Conservation (phyloP, 1,284 basidiomycete genomes). For the Singerocomus rubriflavus region DNA sequence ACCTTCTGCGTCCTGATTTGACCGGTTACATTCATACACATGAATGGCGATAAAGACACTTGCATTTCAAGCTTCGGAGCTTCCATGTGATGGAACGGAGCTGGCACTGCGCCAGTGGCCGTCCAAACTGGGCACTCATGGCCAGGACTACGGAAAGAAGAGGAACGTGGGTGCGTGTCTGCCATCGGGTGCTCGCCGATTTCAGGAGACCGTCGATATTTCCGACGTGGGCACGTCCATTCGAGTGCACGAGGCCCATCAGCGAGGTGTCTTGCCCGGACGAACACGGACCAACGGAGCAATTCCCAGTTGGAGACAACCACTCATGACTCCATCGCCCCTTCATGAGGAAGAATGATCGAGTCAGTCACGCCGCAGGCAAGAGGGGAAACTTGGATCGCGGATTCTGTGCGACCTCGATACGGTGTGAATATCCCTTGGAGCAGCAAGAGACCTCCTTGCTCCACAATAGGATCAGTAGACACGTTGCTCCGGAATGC, state of each 20-base stretch:
- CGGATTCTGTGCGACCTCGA: background rate
- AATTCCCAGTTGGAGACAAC: conserved; percentile 33
- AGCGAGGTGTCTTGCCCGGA: conserved; percentile 52
- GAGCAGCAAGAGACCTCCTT: conserved; percentile 4
- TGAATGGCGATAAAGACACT: background rate
- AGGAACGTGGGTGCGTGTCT: conserved; percentile 1
- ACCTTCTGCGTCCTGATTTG: conserved; percentile 1
- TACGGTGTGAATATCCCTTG: conserved; percentile 1
- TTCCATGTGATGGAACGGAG: conserved; percentile 55
- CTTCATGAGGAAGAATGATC: background rate
- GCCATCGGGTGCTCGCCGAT: background rate
- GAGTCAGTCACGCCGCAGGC: background rate
- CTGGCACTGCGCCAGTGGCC: background rate
- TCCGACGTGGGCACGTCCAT: conserved; percentile 44
- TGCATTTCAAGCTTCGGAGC: conserved; percentile 14
- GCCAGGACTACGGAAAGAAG: conserved; percentile 7
- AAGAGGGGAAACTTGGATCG: background rate
- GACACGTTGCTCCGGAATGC: conserved; percentile 2
- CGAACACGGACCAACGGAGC: conserved; percentile 38
- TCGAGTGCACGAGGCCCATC: conserved; percentile 47
- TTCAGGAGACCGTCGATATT: conserved; percentile 23
- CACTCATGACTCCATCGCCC: background rate
- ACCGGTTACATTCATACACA: background rate
- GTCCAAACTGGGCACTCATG: conserved; percentile 4
- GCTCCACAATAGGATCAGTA: background rate